Evolutionary conservation across 345 rosid genomes (phyloP).

Genomic region (Salix udensis): DNA sequence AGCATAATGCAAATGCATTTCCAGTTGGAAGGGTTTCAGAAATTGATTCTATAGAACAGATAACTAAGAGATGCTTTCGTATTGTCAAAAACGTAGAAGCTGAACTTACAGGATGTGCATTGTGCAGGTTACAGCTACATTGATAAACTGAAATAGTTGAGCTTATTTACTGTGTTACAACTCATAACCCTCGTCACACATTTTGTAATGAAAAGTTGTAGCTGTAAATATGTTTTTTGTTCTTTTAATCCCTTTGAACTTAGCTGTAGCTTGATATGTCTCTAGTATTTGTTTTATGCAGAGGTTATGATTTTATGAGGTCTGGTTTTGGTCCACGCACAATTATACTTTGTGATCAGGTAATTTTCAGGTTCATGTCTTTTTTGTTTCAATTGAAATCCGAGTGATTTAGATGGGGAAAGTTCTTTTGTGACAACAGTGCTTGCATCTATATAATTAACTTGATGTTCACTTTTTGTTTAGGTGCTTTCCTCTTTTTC

Average conservation of each 20-base stretch:
- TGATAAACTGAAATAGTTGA: constrained; percentile 11
- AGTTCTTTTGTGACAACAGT: background rate
- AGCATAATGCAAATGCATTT: constrained; percentile 64
- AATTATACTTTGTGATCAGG: constrained; percentile 94
- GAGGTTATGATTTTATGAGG: constrained; percentile 68
- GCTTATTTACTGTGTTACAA: constrained; percentile 1
- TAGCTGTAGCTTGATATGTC: background rate
- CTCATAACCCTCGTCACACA: background rate
- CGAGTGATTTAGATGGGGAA: constrained; percentile 5
- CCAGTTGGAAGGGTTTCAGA: constrained; percentile 89
- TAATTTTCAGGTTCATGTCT: constrained; percentile 22
- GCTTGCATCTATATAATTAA: background rate
- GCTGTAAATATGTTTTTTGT: background rate
- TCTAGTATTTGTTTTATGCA: constrained; percentile 26
- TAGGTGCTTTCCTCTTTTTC: background rate
- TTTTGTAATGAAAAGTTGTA: background rate
- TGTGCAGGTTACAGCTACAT: constrained; percentile 62
- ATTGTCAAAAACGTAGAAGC: constrained; percentile 60
- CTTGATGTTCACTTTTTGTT: background rate
- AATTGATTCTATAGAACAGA: constrained; percentile 77
- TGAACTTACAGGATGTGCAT: constrained; percentile 71
- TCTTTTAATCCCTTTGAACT: background rate
- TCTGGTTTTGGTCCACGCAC: constrained; percentile 70
- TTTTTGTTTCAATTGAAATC: background rate
- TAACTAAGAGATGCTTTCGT: constrained; percentile 79